Percentiles rank a stretch among this genome's conserved stretches.
These are phyloP conservation scores for Tillandsia leiboldiana DNA, from an alignment of 176 grass and related monocot species.

Conservation along the genomic window DNA sequence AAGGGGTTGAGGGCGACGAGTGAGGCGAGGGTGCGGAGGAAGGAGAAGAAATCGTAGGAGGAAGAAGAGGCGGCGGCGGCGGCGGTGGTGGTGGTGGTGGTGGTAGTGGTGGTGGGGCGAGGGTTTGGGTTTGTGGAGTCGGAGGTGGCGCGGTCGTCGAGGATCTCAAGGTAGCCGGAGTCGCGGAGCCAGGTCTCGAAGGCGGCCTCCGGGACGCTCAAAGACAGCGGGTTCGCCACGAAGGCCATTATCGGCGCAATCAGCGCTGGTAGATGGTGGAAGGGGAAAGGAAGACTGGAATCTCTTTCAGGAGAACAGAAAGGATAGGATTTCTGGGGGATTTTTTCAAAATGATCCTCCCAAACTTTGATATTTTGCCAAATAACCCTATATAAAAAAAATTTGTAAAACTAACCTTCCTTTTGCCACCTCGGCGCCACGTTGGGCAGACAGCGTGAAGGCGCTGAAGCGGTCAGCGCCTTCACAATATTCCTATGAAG, in stretches of 20 bases:
- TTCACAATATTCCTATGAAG: too few species aligned
- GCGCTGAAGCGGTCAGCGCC: too few species aligned
- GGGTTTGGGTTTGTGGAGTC: neutral
- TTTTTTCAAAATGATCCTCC: too few species aligned
- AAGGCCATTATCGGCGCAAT: conserved; percentile 26
- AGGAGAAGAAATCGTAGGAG: conserved; percentile 37
- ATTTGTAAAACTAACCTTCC: too few species aligned
- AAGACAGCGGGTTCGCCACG: conserved; percentile 61
- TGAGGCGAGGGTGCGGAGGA: conserved; percentile 56
- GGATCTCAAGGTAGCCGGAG: conserved; percentile 75
- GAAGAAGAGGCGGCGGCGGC: neutral
- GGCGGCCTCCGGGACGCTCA: conserved; percentile 68
- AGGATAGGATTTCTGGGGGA: neutral
- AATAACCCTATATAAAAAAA: too few species aligned
- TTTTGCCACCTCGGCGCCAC: too few species aligned
- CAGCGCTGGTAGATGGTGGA: neutral
- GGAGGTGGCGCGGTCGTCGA: conserved; percentile 39
- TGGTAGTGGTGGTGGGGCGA: conserved; percentile 1
- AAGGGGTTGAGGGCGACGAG: conserved; percentile 78
- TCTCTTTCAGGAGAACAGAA: neutral
- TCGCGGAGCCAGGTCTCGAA: conserved; percentile 94
- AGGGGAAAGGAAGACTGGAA: neutral
- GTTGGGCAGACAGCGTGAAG: too few species aligned
- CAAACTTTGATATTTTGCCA: too few species aligned
- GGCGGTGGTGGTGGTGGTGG: neutral